These are phyloP conservation scores for Endocladia muricata DNA, from an alignment of 31 red algal species.

Conservation along the genomic window DNA sequence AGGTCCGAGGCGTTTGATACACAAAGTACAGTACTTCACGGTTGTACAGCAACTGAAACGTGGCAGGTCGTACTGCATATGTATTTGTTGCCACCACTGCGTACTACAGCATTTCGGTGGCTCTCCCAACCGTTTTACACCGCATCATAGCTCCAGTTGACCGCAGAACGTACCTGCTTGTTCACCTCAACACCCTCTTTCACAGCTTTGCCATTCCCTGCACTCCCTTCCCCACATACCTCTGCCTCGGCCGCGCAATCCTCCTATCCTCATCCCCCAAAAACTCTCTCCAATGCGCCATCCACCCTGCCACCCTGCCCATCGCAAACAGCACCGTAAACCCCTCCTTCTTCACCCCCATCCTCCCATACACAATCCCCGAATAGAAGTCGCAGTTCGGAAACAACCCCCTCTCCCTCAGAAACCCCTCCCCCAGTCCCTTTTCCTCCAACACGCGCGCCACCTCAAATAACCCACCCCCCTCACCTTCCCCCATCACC, in stretches of 20 bases:
- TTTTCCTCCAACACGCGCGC: slow-evolving; percentile 74
- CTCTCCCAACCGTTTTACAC: no score
- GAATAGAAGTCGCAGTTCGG: slow-evolving; percentile 99
- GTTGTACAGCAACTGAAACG: no score
- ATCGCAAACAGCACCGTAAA: slow-evolving; percentile 90
- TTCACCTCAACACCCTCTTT: no score
- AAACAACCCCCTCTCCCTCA: slow-evolving; percentile 76
- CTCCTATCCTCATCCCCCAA: slow-evolving; percentile 63
- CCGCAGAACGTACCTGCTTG: no score
- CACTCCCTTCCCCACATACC: slow-evolving; percentile 43
- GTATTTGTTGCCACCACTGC: no score
- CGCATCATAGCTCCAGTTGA: no score
- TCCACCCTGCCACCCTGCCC: slow-evolving; percentile 77
- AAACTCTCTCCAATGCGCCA: slow-evolving; percentile 90
- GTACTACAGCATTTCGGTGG: no score
- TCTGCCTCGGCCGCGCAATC: slow-evolving; percentile 72
- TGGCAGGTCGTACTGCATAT: no score
- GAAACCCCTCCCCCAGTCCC: slow-evolving; percentile 82
- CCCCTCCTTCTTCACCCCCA: slow-evolving; percentile 66
- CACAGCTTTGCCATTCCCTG: no score
- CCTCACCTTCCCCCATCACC: slow-evolving; percentile 30
- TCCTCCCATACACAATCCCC: slow-evolving; percentile 86
- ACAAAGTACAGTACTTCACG: no score
- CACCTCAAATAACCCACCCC: slow-evolving; percentile 59
- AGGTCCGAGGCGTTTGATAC: no score